A percentile compares a stretch with the other conserved stretches of the same genome.
Evolutionary conservation across 805 yeast species (phyloP).

Genomic region (Kuraishia piskuri): DNA sequence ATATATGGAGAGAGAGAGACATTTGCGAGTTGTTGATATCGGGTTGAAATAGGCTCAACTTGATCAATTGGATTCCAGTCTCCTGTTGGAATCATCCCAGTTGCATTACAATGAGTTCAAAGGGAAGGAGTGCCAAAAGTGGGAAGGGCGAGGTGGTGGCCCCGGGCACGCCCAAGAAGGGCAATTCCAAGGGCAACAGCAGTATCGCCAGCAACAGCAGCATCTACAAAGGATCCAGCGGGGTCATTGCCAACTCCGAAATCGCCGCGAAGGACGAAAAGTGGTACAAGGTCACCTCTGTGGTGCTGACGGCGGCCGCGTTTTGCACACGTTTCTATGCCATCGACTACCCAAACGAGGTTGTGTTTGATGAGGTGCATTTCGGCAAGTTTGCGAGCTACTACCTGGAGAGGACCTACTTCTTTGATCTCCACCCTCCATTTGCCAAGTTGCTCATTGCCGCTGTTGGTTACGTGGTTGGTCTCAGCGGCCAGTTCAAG

Average conservation of each 20-base stretch:
- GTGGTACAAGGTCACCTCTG: conserved; percentile 24
- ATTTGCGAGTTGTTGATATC: too few species aligned
- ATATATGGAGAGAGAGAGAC: too few species aligned
- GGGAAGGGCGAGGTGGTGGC: neutral
- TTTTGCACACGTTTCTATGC: conserved; percentile 49
- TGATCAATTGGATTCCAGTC: neutral
- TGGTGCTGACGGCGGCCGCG: conserved; percentile 32
- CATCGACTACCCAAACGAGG: conserved; percentile 60
- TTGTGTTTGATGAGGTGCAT: conserved; percentile 82
- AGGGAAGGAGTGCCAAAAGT: neutral
- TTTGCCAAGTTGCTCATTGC: conserved; percentile 93
- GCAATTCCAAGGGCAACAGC: neutral
- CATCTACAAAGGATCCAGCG: neutral
- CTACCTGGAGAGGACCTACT: conserved; percentile 83
- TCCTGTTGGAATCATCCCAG: neutral
- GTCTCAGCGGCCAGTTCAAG: conserved; percentile 88
- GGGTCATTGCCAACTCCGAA: conserved; percentile 6
- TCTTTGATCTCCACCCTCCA: conserved; percentile 97
- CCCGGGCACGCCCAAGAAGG: neutral
- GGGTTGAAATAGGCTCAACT: neutral
- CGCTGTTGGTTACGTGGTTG: conserved; percentile 77
- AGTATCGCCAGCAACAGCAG: too few species aligned
- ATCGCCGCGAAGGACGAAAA: conserved; percentile 17
- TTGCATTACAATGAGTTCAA: neutral
- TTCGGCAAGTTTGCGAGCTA: conserved; percentile 82